Percentiles rank a stretch among this genome's conserved stretches.
Evolutionary conservation across 2,329 filamentous ascomycete species (phyloP).

Genomic region (Penicillium sp.): DNA sequence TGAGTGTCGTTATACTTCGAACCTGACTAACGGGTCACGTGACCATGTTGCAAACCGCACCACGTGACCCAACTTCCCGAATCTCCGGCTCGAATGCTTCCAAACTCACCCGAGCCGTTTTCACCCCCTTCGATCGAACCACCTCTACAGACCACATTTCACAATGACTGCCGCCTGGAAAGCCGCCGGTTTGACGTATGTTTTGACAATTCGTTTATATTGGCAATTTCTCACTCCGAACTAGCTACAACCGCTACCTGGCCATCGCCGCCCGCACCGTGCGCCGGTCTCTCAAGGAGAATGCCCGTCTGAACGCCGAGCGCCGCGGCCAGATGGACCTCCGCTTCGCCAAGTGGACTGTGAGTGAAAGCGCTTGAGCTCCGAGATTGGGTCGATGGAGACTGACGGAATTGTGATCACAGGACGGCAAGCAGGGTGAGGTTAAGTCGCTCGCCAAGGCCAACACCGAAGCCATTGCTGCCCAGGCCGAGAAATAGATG

Average conservation of each 20-base stretch:
- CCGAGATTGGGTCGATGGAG: constrained; percentile 7
- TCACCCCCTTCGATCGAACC: constrained; percentile 28
- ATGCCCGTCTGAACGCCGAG: constrained; percentile 80
- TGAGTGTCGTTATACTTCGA: neutral
- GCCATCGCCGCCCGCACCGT: constrained; percentile 89
- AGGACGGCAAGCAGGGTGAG: constrained; percentile 97
- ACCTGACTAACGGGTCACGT: constrained; percentile 1
- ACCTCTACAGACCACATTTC: constrained; percentile 34
- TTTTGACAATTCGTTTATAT: constrained; percentile 22
- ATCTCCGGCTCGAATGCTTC: constrained; percentile 27
- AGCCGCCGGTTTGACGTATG: constrained; percentile 92
- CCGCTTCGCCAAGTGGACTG: constrained; percentile 91
- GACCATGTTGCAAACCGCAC: neutral
- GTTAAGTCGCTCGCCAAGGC: constrained; percentile 62
- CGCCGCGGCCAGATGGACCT: constrained; percentile 84
- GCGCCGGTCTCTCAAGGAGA: constrained; percentile 95
- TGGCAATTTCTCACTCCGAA: constrained; percentile 26
- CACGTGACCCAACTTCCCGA: constrained; percentile 31
- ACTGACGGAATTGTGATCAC: constrained; percentile 45
- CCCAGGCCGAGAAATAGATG: constrained; percentile 41
- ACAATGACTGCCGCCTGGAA: constrained; percentile 99
- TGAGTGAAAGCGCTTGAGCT: constrained; percentile 42
- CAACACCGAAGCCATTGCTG: constrained; percentile 46
- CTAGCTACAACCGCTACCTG: constrained; percentile 99
- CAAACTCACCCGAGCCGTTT: constrained; percentile 30